phyloP scores from a whole-genome alignment of 1,284 basidiomycete species.

The Puccinia hordei region DNA sequence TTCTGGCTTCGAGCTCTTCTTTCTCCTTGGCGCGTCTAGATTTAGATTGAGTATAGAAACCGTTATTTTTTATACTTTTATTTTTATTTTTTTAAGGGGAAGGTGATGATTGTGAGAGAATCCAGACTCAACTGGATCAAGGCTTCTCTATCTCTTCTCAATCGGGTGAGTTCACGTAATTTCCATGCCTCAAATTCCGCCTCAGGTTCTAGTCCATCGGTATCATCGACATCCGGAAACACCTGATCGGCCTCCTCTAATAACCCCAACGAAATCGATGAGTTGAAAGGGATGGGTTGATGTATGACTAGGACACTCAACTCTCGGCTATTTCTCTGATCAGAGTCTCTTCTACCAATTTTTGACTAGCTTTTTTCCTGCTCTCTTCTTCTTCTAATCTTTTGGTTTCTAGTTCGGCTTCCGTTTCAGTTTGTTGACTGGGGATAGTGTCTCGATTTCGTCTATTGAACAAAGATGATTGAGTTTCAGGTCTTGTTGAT shows the following conservation, averaged over 20 bases:
- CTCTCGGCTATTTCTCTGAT: conserved; percentile 20
- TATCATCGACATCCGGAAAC: conserved; percentile 87
- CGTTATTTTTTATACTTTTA: too few species aligned
- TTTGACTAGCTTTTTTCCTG: conserved; percentile 30
- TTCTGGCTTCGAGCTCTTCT: conserved; percentile 83
- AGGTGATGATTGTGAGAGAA: neutral
- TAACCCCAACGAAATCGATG: neutral
- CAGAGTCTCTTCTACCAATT: conserved; percentile 33
- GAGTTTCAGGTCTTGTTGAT: neutral
- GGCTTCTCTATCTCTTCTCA: conserved; percentile 87
- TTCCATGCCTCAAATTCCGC: conserved; percentile 96
- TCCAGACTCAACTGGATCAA: conserved; percentile 61
- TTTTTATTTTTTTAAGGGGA: too few species aligned
- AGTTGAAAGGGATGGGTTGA: conserved; percentile 11
- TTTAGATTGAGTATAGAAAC: too few species aligned
- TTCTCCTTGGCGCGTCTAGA: conserved; percentile 73
- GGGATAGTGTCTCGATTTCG: conserved; percentile 36
- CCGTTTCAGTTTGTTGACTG: conserved; percentile 44
- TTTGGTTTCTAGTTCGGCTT: conserved; percentile 32
- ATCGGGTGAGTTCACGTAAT: conserved; percentile 81
- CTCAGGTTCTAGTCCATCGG: conserved; percentile 85
- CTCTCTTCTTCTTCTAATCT: conserved; percentile 19
- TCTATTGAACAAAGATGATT: conserved; percentile 31
- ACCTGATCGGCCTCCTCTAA: conserved; percentile 81
- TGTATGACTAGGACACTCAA: conserved; percentile 46